Conservation (phyloP, 1,284 basidiomycete species). For the Inonotus obliquus region DNA sequence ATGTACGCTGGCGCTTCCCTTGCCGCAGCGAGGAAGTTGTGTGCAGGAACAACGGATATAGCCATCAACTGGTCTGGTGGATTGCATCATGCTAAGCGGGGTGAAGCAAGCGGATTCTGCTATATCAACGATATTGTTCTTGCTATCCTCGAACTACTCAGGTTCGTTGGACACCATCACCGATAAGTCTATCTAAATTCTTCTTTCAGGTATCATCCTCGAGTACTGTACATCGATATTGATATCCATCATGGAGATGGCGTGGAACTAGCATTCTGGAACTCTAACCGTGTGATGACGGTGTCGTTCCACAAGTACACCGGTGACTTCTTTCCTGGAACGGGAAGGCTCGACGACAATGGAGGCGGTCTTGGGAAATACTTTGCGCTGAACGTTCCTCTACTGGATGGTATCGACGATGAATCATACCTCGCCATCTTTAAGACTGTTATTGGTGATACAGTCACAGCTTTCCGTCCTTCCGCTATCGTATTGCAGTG, state of each 20-base stretch:
- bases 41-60: slow-evolving; percentile 87
- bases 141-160: slow-evolving; percentile 86
- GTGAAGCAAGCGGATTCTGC: slow-evolving; percentile 95
- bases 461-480: slow-evolving; percentile 86
- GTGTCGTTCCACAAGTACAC: slow-evolving; percentile 99
- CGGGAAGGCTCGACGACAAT: slow-evolving; percentile 89
- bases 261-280: slow-evolving; percentile 97
- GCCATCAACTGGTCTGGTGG: slow-evolving; percentile 98
- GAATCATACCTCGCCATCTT: slow-evolving; percentile 94
- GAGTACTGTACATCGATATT: slow-evolving; percentile 95
- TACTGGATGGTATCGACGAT: slow-evolving; percentile 97
- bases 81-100: slow-evolving; percentile 92
- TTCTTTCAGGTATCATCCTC: slow-evolving; percentile 73
- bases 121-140: slow-evolving; percentile 96
- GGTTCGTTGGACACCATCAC: slow-evolving; percentile 43
- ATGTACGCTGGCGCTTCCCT: slow-evolving; percentile 92
- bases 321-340: slow-evolving; percentile 97
- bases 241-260: slow-evolving; percentile 98
- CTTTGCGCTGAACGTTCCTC: slow-evolving; percentile 92
- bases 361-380: slow-evolving; percentile 88
- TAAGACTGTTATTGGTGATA: slow-evolving; percentile 94
- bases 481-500: slow-evolving; percentile 94
- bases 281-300: slow-evolving; percentile 96
- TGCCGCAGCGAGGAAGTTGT: slow-evolving; percentile 84
- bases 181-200: background rate